Evolutionary conservation across 2,329 filamentous ascomycete genomes (phyloP), one percentile per base, ranked within the genome.

Genomic region (Dactylonectria estremocensis): DNA sequence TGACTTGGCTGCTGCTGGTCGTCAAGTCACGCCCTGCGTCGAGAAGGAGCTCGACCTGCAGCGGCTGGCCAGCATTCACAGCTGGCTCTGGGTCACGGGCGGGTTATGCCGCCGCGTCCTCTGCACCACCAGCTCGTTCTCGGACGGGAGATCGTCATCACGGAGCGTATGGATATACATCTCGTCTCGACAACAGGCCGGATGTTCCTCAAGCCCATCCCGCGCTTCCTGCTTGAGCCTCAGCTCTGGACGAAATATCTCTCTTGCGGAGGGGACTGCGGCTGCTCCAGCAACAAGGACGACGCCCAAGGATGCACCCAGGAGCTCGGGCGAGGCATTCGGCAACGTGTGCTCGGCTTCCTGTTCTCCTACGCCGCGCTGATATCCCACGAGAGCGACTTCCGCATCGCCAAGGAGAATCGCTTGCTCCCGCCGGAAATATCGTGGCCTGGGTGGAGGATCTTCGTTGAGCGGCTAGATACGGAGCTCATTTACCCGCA

Each of bases 291-390:
- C 33, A 5, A 35, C 33, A 35, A 35, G 33, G 33, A 35, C 33
- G 5, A 35, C 33, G 33, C 33, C 33, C 33, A 35, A 35, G 33
- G 33, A 35, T 35, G 33, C 33, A 35, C 33, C 33, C 33, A 35
- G 33, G 33, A 35, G 33, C 33, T 8, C 33, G 33, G 33, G 33
- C 33, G 33, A 35, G 33, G 5, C 33, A 35, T 2, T 35, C 33
- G 33, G 11, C 7, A 33, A 14, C 14, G 24, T 11, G 61, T 22
- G 14, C 58, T 57, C 6, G 66, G 66, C 20, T 59, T 84, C 61
- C 72, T 84, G 8, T 77, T 74, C 64, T 79, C 78, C 8, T 83
- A 83, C 66, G 73, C 72, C 2, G 75, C 77, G 0, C 71, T 83
- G 1, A 68, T 84, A 1, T 54, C 64, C 1, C 69, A 80, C 66